Evolutionary conservation across 2,329 filamentous ascomycete genomes (phyloP).

Genomic region (Botryotinia globosa): DNA sequence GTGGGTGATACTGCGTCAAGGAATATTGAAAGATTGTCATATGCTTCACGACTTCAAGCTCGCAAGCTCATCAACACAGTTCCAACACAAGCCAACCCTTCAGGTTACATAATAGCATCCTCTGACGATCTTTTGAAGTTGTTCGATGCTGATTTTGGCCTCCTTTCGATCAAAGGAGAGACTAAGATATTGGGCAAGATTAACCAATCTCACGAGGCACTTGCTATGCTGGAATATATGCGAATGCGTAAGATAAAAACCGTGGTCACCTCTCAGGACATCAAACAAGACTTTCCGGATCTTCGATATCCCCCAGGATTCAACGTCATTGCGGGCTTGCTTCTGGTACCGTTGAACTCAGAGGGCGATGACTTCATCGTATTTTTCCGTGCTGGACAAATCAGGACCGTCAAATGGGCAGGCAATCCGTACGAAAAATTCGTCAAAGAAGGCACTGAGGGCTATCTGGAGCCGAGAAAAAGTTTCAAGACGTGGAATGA

Average conservation of each 20-base stretch:
- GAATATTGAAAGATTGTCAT: slow-evolving; percentile 84
- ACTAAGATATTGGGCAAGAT: slow-evolving; percentile 79
- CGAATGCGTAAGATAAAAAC: slow-evolving; percentile 71
- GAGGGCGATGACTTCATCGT: slow-evolving; percentile 83
- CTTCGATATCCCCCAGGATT: slow-evolving; percentile 78
- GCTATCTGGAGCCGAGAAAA: slow-evolving; percentile 72
- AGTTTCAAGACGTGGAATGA: slow-evolving; percentile 82
- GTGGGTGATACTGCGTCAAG: slow-evolving; percentile 82
- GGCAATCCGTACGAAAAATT: slow-evolving; percentile 83
- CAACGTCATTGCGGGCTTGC: slow-evolving; percentile 69
- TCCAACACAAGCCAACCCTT: slow-evolving; percentile 76
- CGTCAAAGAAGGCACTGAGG: slow-evolving; percentile 67
- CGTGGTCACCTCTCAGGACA: slow-evolving; percentile 74
- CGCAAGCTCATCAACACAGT: slow-evolving; percentile 85
- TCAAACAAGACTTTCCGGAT: slow-evolving; percentile 75
- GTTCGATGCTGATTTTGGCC: slow-evolving; percentile 83
- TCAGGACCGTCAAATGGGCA: slow-evolving; percentile 74
- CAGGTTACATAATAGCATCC: slow-evolving; percentile 85
- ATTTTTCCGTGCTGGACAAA: slow-evolving; percentile 78
- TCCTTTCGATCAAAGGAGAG: slow-evolving; percentile 82
- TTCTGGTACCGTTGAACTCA: slow-evolving; percentile 77
- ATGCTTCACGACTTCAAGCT: slow-evolving; percentile 79
- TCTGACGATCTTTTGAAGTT: slow-evolving; percentile 81
- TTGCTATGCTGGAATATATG: slow-evolving; percentile 82
- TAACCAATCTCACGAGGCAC: slow-evolving; percentile 74